Evolutionary conservation across 371 early-diverging fungal species (phyloP).

Genomic region (Syncephalastrum racemosum): DNA sequence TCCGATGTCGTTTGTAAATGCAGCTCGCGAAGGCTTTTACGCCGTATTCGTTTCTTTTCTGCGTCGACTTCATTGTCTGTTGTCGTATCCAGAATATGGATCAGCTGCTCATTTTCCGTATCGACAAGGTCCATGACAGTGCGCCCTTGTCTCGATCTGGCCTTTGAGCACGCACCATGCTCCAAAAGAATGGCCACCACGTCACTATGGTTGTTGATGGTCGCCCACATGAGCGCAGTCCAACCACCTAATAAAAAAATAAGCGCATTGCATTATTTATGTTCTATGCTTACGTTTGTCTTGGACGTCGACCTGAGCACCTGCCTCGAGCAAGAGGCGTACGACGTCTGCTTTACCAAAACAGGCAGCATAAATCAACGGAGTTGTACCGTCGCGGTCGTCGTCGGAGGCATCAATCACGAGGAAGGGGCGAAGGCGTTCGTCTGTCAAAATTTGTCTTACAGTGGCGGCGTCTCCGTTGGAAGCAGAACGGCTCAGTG

Average conservation of each 20-base stretch:
- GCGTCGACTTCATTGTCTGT: background rate
- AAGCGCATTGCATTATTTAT: background rate
- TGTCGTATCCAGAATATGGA: slow-evolving; percentile 33
- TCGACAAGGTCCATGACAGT: slow-evolving; percentile 76
- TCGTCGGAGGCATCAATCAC: slow-evolving; percentile 76
- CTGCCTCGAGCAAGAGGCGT: slow-evolving; percentile 61
- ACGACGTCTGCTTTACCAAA: slow-evolving; percentile 75
- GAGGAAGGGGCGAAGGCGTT: slow-evolving; percentile 54
- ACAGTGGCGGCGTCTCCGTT: slow-evolving; percentile 93
- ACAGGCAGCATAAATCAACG: slow-evolving; percentile 81
- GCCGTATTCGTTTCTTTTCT: too few species aligned
- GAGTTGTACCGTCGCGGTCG: slow-evolving; percentile 65
- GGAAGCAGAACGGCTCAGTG: slow-evolving; percentile 60
- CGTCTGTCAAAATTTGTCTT: slow-evolving; percentile 57
- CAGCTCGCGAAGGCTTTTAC: too few species aligned
- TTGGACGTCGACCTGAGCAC: slow-evolving; percentile 68
- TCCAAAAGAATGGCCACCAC: slow-evolving; percentile 73
- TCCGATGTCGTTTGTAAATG: background rate
- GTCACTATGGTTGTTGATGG: slow-evolving; percentile 77
- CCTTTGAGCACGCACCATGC: slow-evolving; percentile 70
- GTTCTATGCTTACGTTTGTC: slow-evolving; percentile 64
- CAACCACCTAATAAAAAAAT: slow-evolving; percentile 71
- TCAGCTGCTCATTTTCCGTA: slow-evolving; percentile 54
- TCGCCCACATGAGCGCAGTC: slow-evolving; percentile 95
- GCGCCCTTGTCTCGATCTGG: slow-evolving; percentile 70